These are phyloP conservation scores for Cordyceps fumosorosea DNA, from an alignment of 2,329 filamentous ascomycete genomes.

Conservation along the genomic window DNA sequence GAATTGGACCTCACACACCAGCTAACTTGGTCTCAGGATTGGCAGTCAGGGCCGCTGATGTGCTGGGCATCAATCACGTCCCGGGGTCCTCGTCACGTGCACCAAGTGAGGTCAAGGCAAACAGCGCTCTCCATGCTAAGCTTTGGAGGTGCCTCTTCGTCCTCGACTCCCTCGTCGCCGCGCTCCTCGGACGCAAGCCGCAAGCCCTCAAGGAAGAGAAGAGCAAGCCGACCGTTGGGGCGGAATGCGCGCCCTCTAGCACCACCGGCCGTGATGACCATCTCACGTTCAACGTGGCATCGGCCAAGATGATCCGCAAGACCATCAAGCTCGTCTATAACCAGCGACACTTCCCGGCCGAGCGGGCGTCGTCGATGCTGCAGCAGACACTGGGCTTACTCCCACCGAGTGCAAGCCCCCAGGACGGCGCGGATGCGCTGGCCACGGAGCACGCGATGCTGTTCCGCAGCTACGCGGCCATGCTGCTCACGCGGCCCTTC, in stretches of 20 bases:
- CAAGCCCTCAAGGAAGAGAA: background rate
- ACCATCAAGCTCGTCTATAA: slow-evolving; percentile 1
- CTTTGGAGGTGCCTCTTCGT: slow-evolving; percentile 4
- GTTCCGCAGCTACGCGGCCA: background rate
- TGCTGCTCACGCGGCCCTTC: background rate
- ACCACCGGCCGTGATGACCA: background rate
- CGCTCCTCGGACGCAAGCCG: background rate
- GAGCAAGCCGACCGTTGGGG: background rate
- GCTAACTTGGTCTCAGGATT: slow-evolving; percentile 38
- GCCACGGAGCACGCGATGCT: background rate
- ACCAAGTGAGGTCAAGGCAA: background rate
- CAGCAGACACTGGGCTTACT: background rate
- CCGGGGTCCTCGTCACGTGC: background rate
- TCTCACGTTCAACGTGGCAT: background rate
- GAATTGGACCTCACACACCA: background rate
- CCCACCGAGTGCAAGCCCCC: background rate
- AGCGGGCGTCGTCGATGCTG: background rate
- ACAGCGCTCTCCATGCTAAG: background rate
- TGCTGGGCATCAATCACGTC: slow-evolving; percentile 19
- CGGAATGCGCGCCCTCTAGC: background rate
- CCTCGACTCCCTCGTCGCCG: slow-evolving; percentile 2
- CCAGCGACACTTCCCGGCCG: background rate
- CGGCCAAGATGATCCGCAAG: background rate
- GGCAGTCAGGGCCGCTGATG: slow-evolving; percentile 57
- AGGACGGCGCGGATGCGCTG: background rate